These are phyloP conservation scores for Zygosaccharomyces sapae DNA, from an alignment of 1,139 yeast species.

Conservation along the genomic window DNA sequence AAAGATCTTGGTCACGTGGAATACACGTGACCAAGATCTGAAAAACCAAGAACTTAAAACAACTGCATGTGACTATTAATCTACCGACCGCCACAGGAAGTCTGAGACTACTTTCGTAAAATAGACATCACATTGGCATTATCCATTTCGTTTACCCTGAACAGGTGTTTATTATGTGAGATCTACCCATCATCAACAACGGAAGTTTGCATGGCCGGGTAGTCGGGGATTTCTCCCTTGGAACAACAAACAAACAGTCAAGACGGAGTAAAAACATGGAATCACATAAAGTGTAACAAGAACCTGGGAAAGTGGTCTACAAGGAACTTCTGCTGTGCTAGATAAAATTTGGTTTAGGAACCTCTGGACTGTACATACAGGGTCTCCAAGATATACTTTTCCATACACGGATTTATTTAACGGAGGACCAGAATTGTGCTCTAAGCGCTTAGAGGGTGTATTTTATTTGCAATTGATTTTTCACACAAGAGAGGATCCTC, in stretches of 20 bases:
- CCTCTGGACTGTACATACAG: background rate
- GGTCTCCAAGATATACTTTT: background rate
- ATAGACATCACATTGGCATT: too few relatives aligned
- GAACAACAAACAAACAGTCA: background rate
- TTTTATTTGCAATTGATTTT: background rate
- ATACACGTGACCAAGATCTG: background rate
- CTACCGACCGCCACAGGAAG: too few relatives aligned
- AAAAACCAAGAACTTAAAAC: too few relatives aligned
- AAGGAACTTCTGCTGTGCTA: background rate
- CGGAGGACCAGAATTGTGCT: background rate
- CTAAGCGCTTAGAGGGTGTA: constrained; percentile 5
- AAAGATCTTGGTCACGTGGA: too few relatives aligned
- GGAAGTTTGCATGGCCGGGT: background rate
- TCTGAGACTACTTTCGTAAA: too few relatives aligned
- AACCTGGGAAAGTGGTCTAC: background rate
- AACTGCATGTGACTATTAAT: too few relatives aligned
- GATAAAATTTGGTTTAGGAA: background rate
- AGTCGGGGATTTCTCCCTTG: background rate
- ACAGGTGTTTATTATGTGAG: background rate
- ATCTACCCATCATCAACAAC: background rate
- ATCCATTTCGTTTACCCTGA: background rate
- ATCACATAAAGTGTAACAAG: background rate
- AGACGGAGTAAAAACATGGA: background rate
- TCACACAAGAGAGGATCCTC: background rate
- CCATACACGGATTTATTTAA: background rate